Conservation (phyloP, 2,329 filamentous ascomycete genomes). For the Monilinia vaccinii-corymbosi region DNA sequence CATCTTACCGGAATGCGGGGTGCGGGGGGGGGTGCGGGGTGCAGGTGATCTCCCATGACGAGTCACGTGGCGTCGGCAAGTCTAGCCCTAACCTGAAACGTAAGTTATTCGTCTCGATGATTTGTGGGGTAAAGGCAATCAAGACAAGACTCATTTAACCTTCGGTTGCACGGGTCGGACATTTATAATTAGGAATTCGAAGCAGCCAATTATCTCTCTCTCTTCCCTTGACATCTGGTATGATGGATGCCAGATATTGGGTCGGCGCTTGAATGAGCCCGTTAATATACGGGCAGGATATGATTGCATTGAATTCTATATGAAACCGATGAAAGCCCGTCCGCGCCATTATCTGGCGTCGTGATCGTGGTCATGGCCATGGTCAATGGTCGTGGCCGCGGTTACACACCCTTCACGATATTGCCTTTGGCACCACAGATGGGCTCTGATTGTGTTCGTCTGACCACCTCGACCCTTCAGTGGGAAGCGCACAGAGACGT, state of each 20-base stretch:
- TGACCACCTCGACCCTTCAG: not conserved
- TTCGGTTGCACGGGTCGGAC: not conserved
- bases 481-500: not conserved
- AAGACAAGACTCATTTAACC: not conserved
- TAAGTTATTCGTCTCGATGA: not conserved
- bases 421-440: not conserved
- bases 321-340: conserved; percentile 8
- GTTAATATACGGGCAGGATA: not conserved
- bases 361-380: too few relatives aligned
- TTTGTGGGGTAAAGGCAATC: not conserved
- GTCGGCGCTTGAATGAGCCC: not conserved
- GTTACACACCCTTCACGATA: not conserved
- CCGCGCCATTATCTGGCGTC: not conserved
- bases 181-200: too few relatives aligned
- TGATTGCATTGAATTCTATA: not conserved
- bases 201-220: not conserved
- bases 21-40: too few relatives aligned
- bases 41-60: too few relatives aligned
- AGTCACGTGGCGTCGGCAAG: conserved; percentile 6
- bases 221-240: not conserved
- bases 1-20: conserved; percentile 6
- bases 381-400: not conserved
- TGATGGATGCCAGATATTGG: too few relatives aligned
- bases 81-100: too few relatives aligned
- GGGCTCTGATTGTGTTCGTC: conserved; percentile 4